Evolutionary conservation across 2,329 filamentous ascomycete genomes (phyloP), one percentile per base, ranked within the genome.

Genomic region (Neofusicoccum sp.): DNA sequence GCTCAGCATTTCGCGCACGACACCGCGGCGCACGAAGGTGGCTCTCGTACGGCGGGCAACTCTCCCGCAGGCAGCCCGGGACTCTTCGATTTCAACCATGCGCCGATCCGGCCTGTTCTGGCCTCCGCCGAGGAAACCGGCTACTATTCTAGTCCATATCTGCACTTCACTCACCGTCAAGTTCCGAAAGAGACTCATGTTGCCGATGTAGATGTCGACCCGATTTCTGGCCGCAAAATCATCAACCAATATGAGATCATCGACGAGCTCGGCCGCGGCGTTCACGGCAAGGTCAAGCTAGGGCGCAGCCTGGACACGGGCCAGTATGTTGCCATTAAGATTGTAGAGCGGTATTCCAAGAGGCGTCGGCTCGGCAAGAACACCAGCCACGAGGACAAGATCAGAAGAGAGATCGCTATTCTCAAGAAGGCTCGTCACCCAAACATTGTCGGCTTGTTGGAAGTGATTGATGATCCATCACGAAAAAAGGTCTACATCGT

Each of bases 201-300:
- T 66, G 93, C 92, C 60, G 89, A 93, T 71, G 92, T 97, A 69
- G 94, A 98, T 72, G 89, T 93, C 66, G 93, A 98, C 76, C 86
- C 86, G 61, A 84, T 92, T 66, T 96, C 94, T 4, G 95, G 95
- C 64, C 91, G 95, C 66, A 99, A 99, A 79, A 84, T 93, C 60
- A 96, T 99, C 82, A 99, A 99, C 73, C 91, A 97, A 74, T 99
- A 99, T 79, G 92, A 97, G 77, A 92, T 99, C 70, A 90, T 98
- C 67, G 91, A 96, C 76, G 95, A 99, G 78, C 91, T 99, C 61
- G 95, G 95, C 62, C 90, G 95, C 64, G 95, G 95, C 56, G 92
- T 97, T 71, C 95, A 99, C 75, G 95, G 95, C 72, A 99, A 98
- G 80, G 95, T 99, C 73, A 99, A 99, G 79, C 84, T 97, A 52